Evolutionary conservation across 148 eudicot genomes (phyloP).

Genomic region (Chenopodium suecicum): DNA sequence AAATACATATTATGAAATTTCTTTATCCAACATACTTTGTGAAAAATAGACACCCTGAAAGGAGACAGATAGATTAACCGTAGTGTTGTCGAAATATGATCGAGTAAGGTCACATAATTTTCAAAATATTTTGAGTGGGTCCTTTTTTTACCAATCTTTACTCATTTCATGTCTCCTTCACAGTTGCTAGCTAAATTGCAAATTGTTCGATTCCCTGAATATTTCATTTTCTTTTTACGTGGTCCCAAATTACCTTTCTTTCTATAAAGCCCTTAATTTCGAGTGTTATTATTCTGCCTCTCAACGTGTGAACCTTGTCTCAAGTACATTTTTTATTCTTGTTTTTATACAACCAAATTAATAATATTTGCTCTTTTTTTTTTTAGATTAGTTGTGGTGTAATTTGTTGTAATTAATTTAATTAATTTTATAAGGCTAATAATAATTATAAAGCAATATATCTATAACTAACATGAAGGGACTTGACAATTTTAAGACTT

Average conservation of each 20-base stretch:
- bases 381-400: no score
- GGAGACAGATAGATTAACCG: slow-evolving; percentile 20
- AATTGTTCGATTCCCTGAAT: not conserved
- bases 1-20: no score
- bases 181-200: not conserved
- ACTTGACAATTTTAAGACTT: no score
- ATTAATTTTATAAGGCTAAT: no score
- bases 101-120: slow-evolving; percentile 11
- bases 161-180: slow-evolving; percentile 23
- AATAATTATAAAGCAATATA: no score
- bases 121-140: not conserved
- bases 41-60: slow-evolving; percentile 11
- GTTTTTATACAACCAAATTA: no score
- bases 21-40: no score
- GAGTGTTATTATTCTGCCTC: slow-evolving; percentile 18
- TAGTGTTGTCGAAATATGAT: not conserved
- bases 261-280: slow-evolving; percentile 7
- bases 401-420: no score
- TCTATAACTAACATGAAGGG: no score
- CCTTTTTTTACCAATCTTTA: not conserved
- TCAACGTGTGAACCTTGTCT: slow-evolving; percentile 18
- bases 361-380: no score
- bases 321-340: slow-evolving; percentile 13
- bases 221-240: not conserved
- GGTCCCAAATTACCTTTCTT: slow-evolving; percentile 12